Percentiles rank a stretch among this genome's conserved stretches.
phyloP scores from a whole-genome alignment of 2,329 filamentous ascomycete species.

The Aspergillus sp. region DNA sequence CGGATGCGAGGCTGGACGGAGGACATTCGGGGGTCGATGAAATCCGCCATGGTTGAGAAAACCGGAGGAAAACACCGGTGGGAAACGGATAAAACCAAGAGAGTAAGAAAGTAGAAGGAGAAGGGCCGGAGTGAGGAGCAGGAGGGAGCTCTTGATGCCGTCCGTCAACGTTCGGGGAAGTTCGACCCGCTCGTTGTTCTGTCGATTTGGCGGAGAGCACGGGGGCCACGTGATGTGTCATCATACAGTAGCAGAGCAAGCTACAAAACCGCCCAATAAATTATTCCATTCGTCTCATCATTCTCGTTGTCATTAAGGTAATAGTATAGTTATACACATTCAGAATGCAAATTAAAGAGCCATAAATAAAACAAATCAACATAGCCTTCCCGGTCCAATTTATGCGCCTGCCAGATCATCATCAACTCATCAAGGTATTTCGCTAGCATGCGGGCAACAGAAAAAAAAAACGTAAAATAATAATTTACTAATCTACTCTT shows the following conservation, averaged over 20 bases:
- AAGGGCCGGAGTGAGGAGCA: constrained; percentile 8
- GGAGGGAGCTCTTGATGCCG: constrained; percentile 1
- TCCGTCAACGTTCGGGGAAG: constrained; percentile 9
- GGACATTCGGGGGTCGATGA: constrained; percentile 49
- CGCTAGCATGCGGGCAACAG: constrained; percentile 2
- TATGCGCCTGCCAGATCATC: constrained; percentile 10
- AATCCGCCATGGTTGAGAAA: constrained; percentile 37
- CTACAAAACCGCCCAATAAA: neutral
- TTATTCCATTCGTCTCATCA: neutral
- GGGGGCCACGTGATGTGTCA: constrained; percentile 11
- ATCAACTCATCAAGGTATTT: constrained; percentile 8
- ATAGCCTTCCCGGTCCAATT: constrained; percentile 1
- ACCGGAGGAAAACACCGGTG: neutral
- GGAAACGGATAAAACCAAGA: constrained; percentile 13
- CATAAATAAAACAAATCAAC: neutral
- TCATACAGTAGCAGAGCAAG: neutral
- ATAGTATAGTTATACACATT: constrained; percentile 10
- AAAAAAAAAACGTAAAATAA: neutral
- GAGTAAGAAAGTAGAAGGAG: constrained; percentile 3
- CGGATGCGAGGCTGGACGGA: constrained; percentile 70
- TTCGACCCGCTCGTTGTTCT: neutral
- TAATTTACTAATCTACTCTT: constrained; percentile 66
- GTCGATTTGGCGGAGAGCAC: constrained; percentile 5
- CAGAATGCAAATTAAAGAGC: neutral
- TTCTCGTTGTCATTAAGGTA: constrained; percentile 6